Evolutionary conservation across 495 filamentous ascomycete species (phyloP), one percentile per base, ranked within the genome.

Genomic region (Tuber aestivum): DNA sequence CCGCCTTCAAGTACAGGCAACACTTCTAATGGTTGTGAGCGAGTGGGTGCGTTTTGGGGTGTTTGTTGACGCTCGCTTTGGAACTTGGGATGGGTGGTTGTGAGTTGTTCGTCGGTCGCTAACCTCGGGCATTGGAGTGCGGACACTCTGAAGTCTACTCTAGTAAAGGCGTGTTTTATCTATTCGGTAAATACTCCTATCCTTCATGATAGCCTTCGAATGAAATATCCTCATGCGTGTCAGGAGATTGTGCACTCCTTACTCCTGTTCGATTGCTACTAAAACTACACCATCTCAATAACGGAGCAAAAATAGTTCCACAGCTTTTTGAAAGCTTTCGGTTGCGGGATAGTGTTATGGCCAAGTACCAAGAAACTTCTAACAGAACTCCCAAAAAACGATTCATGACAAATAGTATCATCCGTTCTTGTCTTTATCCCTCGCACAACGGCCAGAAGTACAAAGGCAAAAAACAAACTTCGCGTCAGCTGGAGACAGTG

Each of bases 401-500:
- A 35, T 32, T 65, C n/a, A 35, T 3, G 56, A 18, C 27, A 35
- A 5, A 27, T 8, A 32, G 35, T 35, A 35, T 27, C 3, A 4
- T 65, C n/a, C 20, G 35, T 18, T 65, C 27, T 35, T 16, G 56
- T 14, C 27, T 65, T 35, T 65, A 18, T 35, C 27, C 32, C 32
- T 65, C 56, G 56, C 56, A 35, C 56, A 20, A 27, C 56, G 56
- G 32, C 56, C 56, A 65, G 56, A 65, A 65, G 35, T 3, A 18
- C 56, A 65, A 65, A 69, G 83, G 81, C 86, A 87, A 84, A 84
- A 85, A 91, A 91, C 86, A 87, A 74, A 75, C 83, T 90, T 95
- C 91, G 93, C 93, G 88, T 93, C 92, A 85, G 89, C 89, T 87
- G 88, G 91, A 89, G 89, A 86, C 90, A 94, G 92, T 95, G 92